Evolutionary conservation across 108 stramenopile species (phyloP).

Genomic region (Cylindrotheca closterium): DNA sequence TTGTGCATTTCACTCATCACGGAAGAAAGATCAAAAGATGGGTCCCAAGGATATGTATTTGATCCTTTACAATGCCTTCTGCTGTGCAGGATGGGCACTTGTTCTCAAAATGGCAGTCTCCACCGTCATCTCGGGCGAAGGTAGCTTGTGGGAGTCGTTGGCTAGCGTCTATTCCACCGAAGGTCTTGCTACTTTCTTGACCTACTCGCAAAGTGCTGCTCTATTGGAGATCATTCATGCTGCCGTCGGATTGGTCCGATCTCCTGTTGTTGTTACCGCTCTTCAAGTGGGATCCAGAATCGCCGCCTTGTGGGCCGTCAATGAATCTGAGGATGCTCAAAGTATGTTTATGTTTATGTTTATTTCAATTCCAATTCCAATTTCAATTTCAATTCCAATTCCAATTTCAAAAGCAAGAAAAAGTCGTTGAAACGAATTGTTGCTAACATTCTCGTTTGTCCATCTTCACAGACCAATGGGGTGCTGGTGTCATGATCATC

Average conservation of each 20-base stretch:
- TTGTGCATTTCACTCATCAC: no score
- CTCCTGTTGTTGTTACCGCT: conserved; percentile 86
- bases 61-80: conserved; percentile 83
- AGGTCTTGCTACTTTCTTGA: conserved; percentile 42
- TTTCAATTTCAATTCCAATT: no score
- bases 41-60: conserved; percentile 75
- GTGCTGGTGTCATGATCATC: conserved; percentile 84
- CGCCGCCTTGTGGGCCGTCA: conserved; percentile 74
- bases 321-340: conserved; percentile 67
- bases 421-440: not conserved
- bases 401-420: no score
- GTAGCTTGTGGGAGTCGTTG: conserved; percentile 34
- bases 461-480: conserved; percentile 61
- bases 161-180: conserved; percentile 39
- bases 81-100: conserved; percentile 86
- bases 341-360: conserved; percentile 50
- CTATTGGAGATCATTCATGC: conserved; percentile 92
- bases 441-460: not conserved
- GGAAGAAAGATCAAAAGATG: no score
- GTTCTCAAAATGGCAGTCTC: conserved; percentile 62
- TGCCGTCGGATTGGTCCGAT: conserved; percentile 87
- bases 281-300: conserved; percentile 92
- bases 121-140: conserved; percentile 34
- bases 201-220: conserved; percentile 73
- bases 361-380: no score